phyloP scores from a whole-genome alignment of 1,284 basidiomycete genomes.

The Cutaneotrichosporon daszewskae region DNA sequence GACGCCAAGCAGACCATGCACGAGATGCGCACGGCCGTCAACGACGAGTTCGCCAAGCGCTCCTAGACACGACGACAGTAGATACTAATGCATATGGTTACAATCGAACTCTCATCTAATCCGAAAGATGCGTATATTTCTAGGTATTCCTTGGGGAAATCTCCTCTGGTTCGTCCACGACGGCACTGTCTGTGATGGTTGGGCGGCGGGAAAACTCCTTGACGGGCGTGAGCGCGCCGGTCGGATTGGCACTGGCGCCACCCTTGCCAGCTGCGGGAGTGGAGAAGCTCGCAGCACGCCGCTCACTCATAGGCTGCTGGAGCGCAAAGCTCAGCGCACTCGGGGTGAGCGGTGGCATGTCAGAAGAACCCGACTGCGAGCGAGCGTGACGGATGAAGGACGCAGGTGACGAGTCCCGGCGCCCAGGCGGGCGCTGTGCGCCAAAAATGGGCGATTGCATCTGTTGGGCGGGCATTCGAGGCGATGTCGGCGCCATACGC shows the following conservation, averaged over 20 bases:
- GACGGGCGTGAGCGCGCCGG: neutral
- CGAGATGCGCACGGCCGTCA: slow-evolving; percentile 64
- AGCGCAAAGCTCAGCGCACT: neutral
- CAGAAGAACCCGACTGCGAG: neutral
- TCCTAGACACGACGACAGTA: neutral
- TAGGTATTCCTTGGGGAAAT: too few relatives aligned
- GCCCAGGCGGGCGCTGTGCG: neutral
- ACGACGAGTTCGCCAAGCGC: slow-evolving; percentile 49
- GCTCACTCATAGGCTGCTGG: neutral
- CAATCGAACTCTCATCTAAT: neutral
- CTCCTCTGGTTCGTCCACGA: too few relatives aligned
- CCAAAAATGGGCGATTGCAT: too few relatives aligned
- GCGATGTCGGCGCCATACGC: too few relatives aligned
- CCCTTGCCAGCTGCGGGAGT: too few relatives aligned
- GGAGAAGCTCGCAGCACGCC: too few relatives aligned
- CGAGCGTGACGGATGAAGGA: neutral
- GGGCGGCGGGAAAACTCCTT: slow-evolving; percentile 1
- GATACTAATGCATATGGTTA: neutral
- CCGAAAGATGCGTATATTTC: too few relatives aligned
- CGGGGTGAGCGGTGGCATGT: too few relatives aligned
- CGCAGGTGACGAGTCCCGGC: slow-evolving; percentile 2
- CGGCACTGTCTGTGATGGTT: neutral
- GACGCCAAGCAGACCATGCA: slow-evolving; percentile 73
- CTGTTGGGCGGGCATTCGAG: too few relatives aligned
- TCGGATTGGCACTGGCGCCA: neutral